A percentile compares a stretch with the other conserved stretches of the same genome.
Evolutionary conservation across 176 grass and related monocot species (phyloP).

Genomic region (Cenchrus purpureus): DNA sequence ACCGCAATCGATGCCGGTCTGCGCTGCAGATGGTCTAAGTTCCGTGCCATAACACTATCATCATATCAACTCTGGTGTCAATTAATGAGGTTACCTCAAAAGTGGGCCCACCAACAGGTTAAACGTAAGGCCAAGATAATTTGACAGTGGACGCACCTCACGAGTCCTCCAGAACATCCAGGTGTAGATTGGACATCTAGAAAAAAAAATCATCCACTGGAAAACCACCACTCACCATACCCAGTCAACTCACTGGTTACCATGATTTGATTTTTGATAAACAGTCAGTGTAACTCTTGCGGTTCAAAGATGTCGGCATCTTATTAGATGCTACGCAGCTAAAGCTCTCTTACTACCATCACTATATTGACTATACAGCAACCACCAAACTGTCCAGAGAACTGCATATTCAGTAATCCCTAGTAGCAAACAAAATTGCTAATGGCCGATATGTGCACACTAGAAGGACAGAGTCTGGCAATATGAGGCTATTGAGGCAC

Average conservation of each 20-base stretch:
- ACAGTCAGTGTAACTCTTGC: not conserved
- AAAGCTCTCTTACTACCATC: not conserved
- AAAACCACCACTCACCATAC: not conserved
- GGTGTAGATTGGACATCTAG: not conserved
- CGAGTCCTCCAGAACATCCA: not conserved
- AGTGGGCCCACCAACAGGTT: not conserved
- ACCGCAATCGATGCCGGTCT: too few relatives aligned
- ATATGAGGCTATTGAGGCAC: not conserved
- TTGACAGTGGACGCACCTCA: not conserved
- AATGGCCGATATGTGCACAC: not conserved
- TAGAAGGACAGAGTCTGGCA: not conserved
- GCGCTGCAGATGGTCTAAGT: too few relatives aligned
- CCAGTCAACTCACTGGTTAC: not conserved
- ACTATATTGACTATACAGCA: not conserved
- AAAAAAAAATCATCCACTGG: not conserved
- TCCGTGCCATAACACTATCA: not conserved
- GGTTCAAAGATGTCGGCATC: not conserved
- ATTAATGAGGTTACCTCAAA: conserved; percentile 1
- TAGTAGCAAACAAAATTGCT: not conserved
- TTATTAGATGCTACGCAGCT: not conserved
- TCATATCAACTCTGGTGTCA: not conserved
- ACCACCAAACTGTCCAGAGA: not conserved
- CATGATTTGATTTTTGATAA: not conserved
- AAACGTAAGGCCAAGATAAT: not conserved
- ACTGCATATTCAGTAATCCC: not conserved